A percentile compares a stretch with the other conserved stretches of the same genome.
phyloP scores from a whole-genome alignment of 306 rosid species.

The Fragaria vesca region DNA sequence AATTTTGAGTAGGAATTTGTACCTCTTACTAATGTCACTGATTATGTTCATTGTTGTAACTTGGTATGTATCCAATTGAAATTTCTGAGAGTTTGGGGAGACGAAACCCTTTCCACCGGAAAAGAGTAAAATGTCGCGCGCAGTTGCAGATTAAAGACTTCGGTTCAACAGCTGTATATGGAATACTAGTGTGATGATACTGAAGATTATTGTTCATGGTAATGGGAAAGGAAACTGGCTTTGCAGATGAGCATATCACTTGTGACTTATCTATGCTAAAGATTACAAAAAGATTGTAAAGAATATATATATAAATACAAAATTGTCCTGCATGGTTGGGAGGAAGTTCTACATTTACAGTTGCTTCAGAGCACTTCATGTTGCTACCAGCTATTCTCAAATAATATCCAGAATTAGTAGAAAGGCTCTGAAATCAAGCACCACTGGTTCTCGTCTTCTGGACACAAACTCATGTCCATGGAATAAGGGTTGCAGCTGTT shows the following conservation, averaged over 20 bases:
- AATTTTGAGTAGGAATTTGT: no score
- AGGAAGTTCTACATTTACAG: neutral
- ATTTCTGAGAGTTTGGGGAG: no score
- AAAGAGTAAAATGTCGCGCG: no score
- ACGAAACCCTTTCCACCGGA: neutral
- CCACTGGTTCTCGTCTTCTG: neutral
- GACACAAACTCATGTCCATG: conserved; percentile 3
- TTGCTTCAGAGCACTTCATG: neutral
- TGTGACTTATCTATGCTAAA: neutral
- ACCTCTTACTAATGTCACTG: neutral
- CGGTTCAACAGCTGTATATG: neutral
- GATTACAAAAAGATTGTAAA: neutral
- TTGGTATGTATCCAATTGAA: no score
- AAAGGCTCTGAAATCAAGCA: neutral
- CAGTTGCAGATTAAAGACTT: neutral
- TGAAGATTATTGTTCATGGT: neutral
- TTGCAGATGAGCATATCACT: neutral
- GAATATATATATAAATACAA: neutral
- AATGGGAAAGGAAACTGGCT: neutral
- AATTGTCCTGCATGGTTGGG: neutral
- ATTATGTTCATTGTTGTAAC: neutral
- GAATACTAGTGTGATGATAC: neutral
- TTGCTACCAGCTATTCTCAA: neutral
- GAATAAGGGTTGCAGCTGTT: neutral
- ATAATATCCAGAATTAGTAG: no score